phyloP scores from a whole-genome alignment of 2,329 filamentous ascomycete genomes.

The Pyrenochaeta sp. region DNA sequence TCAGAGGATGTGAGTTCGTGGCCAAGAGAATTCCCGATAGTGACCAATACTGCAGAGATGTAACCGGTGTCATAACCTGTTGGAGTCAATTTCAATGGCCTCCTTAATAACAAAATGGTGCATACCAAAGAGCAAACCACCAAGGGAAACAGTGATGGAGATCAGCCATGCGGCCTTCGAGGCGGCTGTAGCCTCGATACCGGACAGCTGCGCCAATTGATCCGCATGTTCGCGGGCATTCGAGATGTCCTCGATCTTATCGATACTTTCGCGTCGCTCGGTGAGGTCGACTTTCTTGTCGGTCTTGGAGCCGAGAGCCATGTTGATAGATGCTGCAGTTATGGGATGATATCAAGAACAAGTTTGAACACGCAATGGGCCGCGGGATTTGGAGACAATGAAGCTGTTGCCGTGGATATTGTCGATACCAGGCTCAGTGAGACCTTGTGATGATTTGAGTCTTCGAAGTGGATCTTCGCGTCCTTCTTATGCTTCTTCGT shows the following conservation, averaged over 20 bases:
- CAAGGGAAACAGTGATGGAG: constrained; percentile 36
- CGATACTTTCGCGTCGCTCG: constrained; percentile 22
- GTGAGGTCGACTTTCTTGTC: constrained; percentile 16
- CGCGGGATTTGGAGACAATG: not conserved
- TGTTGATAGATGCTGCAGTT: not conserved
- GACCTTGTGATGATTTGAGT: constrained; percentile 1
- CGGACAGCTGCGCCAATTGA: constrained; percentile 31
- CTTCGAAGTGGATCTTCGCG: not conserved
- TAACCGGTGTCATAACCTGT: constrained; percentile 49
- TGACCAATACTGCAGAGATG: constrained; percentile 49
- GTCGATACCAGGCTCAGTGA: not conserved
- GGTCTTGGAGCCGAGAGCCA: not conserved
- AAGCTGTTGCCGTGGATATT: not conserved
- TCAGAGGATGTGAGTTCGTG: constrained; percentile 40
- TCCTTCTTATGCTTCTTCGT: constrained; percentile 1
- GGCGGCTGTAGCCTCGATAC: constrained; percentile 35
- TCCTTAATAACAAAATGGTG: not conserved
- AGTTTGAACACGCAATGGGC: too few species aligned
- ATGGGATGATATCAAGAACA: too few species aligned
- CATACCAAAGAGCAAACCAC: constrained; percentile 38
- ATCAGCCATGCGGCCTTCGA: constrained; percentile 40
- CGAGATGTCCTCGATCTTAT: constrained; percentile 32
- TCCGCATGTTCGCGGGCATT: constrained; percentile 21
- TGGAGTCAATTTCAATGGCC: too few species aligned
- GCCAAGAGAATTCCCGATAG: constrained; percentile 43